A percentile compares a stretch with the other conserved stretches of the same genome.
These are phyloP conservation scores for Graphilbum sp. DNA, from an alignment of 2,329 filamentous ascomycete genomes.

Conservation along the genomic window DNA sequence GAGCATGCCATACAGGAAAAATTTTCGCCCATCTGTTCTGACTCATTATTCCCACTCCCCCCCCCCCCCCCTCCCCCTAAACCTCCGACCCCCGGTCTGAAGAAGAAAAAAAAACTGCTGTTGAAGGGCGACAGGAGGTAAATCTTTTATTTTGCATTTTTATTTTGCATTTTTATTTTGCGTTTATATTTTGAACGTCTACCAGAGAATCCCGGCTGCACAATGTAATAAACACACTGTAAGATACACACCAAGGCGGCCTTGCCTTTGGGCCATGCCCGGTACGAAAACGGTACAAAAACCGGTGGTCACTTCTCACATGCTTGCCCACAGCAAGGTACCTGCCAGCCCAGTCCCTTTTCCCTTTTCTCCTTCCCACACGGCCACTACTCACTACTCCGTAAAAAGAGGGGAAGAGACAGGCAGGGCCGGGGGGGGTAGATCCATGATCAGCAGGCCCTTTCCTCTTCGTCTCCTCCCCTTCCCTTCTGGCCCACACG, in stretches of 20 bases:
- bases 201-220: too few species aligned
- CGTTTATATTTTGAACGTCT: background rate
- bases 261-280: too few species aligned
- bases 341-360: background rate
- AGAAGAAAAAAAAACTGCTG: too few species aligned
- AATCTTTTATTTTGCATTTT: background rate
- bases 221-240: too few species aligned
- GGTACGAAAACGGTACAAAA: background rate
- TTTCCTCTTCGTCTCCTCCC: conserved; percentile 1
- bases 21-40: conserved; percentile 1
- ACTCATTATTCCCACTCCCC: conserved; percentile 4
- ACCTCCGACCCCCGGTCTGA: background rate
- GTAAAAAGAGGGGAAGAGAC: background rate
- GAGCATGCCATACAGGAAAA: background rate
- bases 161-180: background rate
- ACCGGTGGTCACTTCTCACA: conserved; percentile 1
- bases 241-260: too few species aligned
- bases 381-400: background rate
- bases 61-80: background rate
- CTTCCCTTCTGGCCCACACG: background rate
- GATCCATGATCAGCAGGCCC: conserved; percentile 6
- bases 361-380: background rate
- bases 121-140: too few species aligned
- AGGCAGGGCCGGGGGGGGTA: background rate
- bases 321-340: conserved; percentile 1